Percentiles rank a stretch among this genome's conserved stretches.
Conservation (phyloP, 306 rosid species). For the Alnus rubra region DNA sequence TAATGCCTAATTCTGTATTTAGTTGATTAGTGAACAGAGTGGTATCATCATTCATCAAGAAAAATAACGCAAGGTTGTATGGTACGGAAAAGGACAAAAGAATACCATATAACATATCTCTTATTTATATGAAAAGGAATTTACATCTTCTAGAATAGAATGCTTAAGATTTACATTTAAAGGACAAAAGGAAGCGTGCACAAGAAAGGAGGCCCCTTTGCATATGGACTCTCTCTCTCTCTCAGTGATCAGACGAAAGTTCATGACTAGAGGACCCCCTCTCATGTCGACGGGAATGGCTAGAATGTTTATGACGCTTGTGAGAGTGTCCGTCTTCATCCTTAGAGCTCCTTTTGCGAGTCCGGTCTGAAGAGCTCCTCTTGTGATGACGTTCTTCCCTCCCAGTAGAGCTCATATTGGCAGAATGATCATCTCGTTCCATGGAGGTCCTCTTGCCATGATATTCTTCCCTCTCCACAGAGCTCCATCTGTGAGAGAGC, state of each 20-base stretch:
- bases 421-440: conserved; percentile 48
- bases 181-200: not conserved
- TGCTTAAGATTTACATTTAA: not conserved
- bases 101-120: too few species aligned
- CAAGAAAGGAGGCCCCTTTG: not conserved
- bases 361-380: not conserved
- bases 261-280: conserved; percentile 20
- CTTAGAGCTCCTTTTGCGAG: conserved; percentile 28
- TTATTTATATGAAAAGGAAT: too few species aligned
- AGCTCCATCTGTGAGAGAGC: conserved; percentile 30
- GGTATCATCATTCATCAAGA: too few species aligned
- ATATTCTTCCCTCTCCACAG: conserved; percentile 30
- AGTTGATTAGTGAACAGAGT: too few species aligned
- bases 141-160: too few species aligned
- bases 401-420: conserved; percentile 30
- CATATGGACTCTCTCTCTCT: not conserved
- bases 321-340: conserved; percentile 48
- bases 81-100: too few species aligned
- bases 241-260: not conserved
- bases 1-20: too few species aligned
- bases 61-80: too few species aligned
- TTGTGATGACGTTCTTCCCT: conserved; percentile 23
- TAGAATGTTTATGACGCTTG: conserved; percentile 37
- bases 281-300: conserved; percentile 37
- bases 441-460: conserved; percentile 32